These are phyloP conservation scores for Arabidopsis suecica DNA, from an alignment of 345 rosid genomes.

Conservation along the genomic window DNA sequence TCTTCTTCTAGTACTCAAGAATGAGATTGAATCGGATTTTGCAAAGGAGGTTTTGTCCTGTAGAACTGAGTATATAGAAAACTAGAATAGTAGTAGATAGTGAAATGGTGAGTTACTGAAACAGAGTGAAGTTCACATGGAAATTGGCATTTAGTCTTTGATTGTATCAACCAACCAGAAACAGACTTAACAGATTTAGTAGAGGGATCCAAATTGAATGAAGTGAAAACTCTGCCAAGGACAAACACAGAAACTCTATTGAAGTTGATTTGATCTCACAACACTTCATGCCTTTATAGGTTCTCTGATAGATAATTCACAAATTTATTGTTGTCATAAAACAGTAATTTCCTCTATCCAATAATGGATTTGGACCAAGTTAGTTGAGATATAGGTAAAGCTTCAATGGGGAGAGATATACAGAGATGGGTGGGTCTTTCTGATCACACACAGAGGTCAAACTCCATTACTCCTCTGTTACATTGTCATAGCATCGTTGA, in stretches of 20 bases:
- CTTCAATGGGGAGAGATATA: constrained; percentile 29
- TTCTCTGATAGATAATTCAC: constrained; percentile 5
- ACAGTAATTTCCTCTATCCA: constrained; percentile 11
- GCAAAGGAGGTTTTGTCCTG: neutral
- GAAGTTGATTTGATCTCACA: constrained; percentile 34
- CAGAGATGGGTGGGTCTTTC: constrained; percentile 13
- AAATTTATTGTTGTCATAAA: neutral
- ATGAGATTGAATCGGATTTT: neutral
- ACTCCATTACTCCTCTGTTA: constrained; percentile 33
- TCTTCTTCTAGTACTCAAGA: neutral
- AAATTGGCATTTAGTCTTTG: constrained; percentile 38
- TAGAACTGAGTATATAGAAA: neutral
- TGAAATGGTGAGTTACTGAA: neutral
- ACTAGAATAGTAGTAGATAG: neutral
- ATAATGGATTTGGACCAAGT: constrained; percentile 23
- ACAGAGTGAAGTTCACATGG: constrained; percentile 24
- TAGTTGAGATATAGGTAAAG: constrained; percentile 28
- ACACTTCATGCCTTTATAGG: constrained; percentile 34
- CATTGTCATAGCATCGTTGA: constrained; percentile 34
- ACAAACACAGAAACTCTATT: constrained; percentile 28
- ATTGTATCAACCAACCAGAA: constrained; percentile 25
- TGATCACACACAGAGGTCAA: constrained; percentile 39
- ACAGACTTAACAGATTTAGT: constrained; percentile 8
- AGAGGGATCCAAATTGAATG: constrained; percentile 19
- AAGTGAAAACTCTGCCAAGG: constrained; percentile 27